Evolutionary conservation across 331 rosid species (phyloP), one percentile per base, ranked within the genome.

Genomic region (Cucumis variabilis): DNA sequence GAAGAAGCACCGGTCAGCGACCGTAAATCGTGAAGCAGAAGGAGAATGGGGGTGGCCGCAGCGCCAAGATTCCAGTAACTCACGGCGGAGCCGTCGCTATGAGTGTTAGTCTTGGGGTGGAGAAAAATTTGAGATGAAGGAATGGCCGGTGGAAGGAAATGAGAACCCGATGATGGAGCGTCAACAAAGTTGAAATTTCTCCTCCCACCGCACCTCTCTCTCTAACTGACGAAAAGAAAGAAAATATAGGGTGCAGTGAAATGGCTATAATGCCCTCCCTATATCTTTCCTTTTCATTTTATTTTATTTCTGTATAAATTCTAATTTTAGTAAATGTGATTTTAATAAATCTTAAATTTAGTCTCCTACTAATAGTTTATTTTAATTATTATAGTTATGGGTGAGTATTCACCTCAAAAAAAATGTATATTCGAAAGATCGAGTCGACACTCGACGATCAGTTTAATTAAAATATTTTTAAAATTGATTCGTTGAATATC

Each of bases 121-220:
- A 88, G 92, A 87, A 30, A 23, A 55, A 87, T 50, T 50, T 69
- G 65, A 44, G 72, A 82, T 60, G 60, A 63, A 33, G 74, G 72
- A 62, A 77, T 74, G 70, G 84, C 87, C 68, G 86, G 65, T 83
- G 76, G 25, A 51, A 75, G 73, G 14, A 82, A 82, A 65, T 83
- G 86, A 62, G 84, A 85, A 81, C 87, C 90, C 16, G 89, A 89
- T 5, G 90, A 89, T 85, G 58, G 12, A 81, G 71, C 87, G 91
- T 89, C 90, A 81, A 85, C 86, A 87, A 84, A 76, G 85, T 85
- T 87, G 92, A 79, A 63, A 75, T 28, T 62, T 60, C 87, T 69
- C 33, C 66, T 77, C 90, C 65, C 44, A 51, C 88, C 51, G 85
- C 14, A 14, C 48, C 71, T 70, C 77, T n/a, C 37, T 33, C 37